Conservation (phyloP, 192 early-diverging fungal species). For the Dissophora globulifera region DNA sequence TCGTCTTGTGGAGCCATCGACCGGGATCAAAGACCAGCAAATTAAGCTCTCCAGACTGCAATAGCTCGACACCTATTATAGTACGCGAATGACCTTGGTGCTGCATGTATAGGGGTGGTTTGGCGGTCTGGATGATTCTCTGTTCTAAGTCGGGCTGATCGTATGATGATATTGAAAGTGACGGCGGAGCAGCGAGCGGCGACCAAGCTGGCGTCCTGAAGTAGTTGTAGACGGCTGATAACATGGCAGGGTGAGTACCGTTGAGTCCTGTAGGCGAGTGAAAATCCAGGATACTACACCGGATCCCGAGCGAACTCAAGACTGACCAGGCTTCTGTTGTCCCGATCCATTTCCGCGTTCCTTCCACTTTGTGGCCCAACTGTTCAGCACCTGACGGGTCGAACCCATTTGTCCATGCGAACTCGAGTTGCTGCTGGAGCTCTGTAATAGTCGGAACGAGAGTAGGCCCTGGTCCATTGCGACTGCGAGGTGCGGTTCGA, state of each 20-base stretch:
- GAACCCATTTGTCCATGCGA: conserved; percentile 55
- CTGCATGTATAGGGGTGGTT: conserved; percentile 76
- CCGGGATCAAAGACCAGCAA: conserved; percentile 76
- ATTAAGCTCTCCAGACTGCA: conserved; percentile 44
- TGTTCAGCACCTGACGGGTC: conserved; percentile 68
- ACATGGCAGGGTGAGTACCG: conserved; percentile 63
- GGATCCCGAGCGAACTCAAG: conserved; percentile 65
- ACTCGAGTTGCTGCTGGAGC: conserved; percentile 36
- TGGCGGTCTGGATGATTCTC: conserved; percentile 54
- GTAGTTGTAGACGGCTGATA: conserved; percentile 68
- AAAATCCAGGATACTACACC: conserved; percentile 72
- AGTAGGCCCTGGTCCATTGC: background rate
- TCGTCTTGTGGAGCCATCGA: conserved; percentile 44
- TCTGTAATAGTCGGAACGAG: conserved; percentile 23
- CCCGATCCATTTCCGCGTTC: conserved; percentile 77
- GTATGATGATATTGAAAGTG: background rate
- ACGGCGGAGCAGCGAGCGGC: conserved; percentile 12
- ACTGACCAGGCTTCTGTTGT: conserved; percentile 75
- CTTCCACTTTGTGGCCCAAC: conserved; percentile 60
- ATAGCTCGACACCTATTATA: conserved; percentile 69
- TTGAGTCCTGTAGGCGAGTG: conserved; percentile 65
- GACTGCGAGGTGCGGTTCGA: conserved; percentile 5
- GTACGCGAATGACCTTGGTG: conserved; percentile 78
- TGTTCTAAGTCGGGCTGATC: background rate
- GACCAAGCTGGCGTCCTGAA: conserved; percentile 53